Evolutionary conservation across 2,329 filamentous ascomycete genomes (phyloP), one percentile per base, ranked within the genome.

Genomic region (Xylariaceae sp.): DNA sequence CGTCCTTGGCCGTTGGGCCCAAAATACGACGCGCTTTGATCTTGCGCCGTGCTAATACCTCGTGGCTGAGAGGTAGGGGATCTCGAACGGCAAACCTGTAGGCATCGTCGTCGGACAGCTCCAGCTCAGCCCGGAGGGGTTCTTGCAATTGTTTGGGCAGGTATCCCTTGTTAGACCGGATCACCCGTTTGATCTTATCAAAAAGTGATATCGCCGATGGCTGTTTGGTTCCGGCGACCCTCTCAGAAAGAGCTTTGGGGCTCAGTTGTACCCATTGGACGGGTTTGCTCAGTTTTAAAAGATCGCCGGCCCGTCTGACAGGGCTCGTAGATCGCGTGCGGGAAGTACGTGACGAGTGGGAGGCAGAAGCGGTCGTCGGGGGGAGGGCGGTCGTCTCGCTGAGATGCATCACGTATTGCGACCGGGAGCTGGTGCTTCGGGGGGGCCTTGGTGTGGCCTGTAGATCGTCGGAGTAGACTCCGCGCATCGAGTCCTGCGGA

Each of bases 241-340:
- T 18, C 17, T 9, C n/a, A 11, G 22, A 12, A 13, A 48, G 47
- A 36, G 38, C 38, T 12, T 18, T 9, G 3, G 7, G 6, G 39
- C 12, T 19, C 13, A 17, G 38, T 5, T 22, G 39, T 9, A 13
- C 31, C 14, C 33, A 43, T 9, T 13, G 12, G 17, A 47, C 50
- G 3, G 39, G 50, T 10, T 19, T 43, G 18, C 39, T 31, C 3
- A 47, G 34, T 18, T 47, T 39, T 2, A 7, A 13, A 12, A 47
- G 45, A 44, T 44, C 40, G 19, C 40, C 6, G 18, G 44, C 33
- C 14, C 38, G 44, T n/a, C 39, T 51, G 19, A 51, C 31, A 22
- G 50, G 40, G 16, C 44, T 51, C 19, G 17, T 47, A n/a, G 31
- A 47, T 18, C 43, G 22, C 7, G 22, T 28, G 22, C 22, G 22